Evolutionary conservation across 108 stramenopile genomes (phyloP), one percentile per base, ranked within the genome.

Genomic region (Nitzschia sp.): DNA sequence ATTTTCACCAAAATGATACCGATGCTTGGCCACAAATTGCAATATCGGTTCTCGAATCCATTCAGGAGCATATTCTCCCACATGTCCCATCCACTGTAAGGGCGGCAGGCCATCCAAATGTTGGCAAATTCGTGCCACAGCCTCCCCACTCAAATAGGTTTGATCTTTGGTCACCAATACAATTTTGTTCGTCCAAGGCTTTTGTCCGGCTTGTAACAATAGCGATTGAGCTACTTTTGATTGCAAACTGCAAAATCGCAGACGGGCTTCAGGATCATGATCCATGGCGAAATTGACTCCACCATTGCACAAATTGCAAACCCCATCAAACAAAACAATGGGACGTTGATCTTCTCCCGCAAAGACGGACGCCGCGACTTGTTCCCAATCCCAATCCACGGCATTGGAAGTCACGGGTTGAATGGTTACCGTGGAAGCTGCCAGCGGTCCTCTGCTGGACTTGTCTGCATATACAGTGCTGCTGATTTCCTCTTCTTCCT

Each of bases 281-380:
- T 90, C 89, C 18, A 90, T 69, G 19, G 78, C 54, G 32, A 85
- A 76, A 62, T 87, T 85, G 25, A 87, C 86, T 23, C 74, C 82
- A 30, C 64, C 75, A 29, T 87, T 85, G 74, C 88, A 90, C 32
- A 90, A 77, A 59, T 87, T 90, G 62, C 88, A 90, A 63, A 73
- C 67, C 23, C 88, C 88, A 58, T 90, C 88, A 47, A 90, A 90
- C 23, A 90, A 72, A 46, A 90, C 79, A 23, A 90, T 74, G 8
- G 88, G 86, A 38, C 86, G 73, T 6, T 46, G 21, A 32, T 76
- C 75, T 3, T 64, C 25, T 33, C 54, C 65, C 23, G 32, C 15
- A 75, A 75, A 76, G 30, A 56, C 68, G 6, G n/a, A 15, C 38
- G 51, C 30, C 1, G 69, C 68, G 2, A 70, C 30, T 3, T 36